Evolutionary conservation across 2,329 filamentous ascomycete species (phyloP), one percentile per base, ranked within the genome.

Genomic region (Bisporella sp.): DNA sequence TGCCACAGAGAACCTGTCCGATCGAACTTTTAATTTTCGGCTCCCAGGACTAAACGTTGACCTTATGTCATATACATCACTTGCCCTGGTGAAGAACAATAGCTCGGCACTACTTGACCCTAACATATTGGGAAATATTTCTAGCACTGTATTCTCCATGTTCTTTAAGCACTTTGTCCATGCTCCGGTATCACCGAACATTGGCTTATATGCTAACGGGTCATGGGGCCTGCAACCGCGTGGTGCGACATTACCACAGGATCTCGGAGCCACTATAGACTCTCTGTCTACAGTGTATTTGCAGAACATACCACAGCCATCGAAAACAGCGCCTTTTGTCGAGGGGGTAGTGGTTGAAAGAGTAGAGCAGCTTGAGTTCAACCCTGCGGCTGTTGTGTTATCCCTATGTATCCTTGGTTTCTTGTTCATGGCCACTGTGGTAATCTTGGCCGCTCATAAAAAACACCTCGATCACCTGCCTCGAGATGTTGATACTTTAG

Each of bases 141-240:
- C 46, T 1, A 53, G 45, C 7, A 47, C 47, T 9, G 54, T 53
- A 1, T 56, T 56, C 35, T 41, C 42, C 1, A 35, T 51, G 28
- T 56, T 56, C 43, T 56, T 54, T 40, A 52, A 53, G 33, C 35
- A 56, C 29, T 54, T 54, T 29, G 50, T 54, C 1, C 43, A 45
- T 8, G 8, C 28, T 28, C 30, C 13, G 7, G 28, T 32, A 11
- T 6, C n/a, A 9, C 3, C 42, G 8, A 45, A 45, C 13, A 30
- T 7, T 3, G 42, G n/a, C 0, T 32, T 54, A 12, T 52, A 51
- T 29, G 40, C 54, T 6, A 52, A 56, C 30, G 54, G 51, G 1
- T 33, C 43, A 11, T 52, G 49, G 51, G 51, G 21, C 3, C 28
- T 56, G 4, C 54, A 56, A 32, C 47, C 54, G 1, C 39, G 41